Evolutionary conservation across 1,139 yeast genomes (phyloP).

Genomic region (Yamadazyma jaroonii): DNA sequence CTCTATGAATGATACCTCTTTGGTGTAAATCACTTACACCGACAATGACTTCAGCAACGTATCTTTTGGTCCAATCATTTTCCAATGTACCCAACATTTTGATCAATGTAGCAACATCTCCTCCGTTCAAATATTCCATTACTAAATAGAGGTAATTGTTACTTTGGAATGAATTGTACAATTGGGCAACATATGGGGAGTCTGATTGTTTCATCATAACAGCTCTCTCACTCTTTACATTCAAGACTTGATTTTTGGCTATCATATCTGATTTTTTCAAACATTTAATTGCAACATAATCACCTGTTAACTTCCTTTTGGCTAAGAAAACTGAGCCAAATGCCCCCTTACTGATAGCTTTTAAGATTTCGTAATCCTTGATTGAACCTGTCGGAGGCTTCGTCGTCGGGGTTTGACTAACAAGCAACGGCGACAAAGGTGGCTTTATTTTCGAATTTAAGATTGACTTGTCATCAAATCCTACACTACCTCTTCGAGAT

Average conservation of each 20-base stretch:
- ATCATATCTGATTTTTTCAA: slow-evolving; percentile 93
- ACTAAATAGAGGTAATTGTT: slow-evolving; percentile 84
- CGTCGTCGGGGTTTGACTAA: slow-evolving; percentile 54
- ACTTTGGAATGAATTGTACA: slow-evolving; percentile 87
- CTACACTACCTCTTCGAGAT: slow-evolving; percentile 3
- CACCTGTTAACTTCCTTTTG: slow-evolving; percentile 81
- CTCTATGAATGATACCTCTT: slow-evolving; percentile 91
- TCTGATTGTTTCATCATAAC: slow-evolving; percentile 97
- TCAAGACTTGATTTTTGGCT: slow-evolving; percentile 92
- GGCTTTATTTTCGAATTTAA: slow-evolving; percentile 33
- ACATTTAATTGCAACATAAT: slow-evolving; percentile 94
- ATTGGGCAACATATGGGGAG: slow-evolving; percentile 89
- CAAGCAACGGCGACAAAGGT: slow-evolving; percentile 78
- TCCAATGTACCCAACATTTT: slow-evolving; percentile 80
- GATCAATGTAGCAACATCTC: slow-evolving; percentile 87
- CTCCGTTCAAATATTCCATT: slow-evolving; percentile 96
- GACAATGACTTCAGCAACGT: slow-evolving; percentile 84
- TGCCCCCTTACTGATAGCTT: slow-evolving; percentile 96
- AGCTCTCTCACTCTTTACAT: slow-evolving; percentile 92
- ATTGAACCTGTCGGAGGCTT: slow-evolving; percentile 66
- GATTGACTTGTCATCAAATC: slow-evolving; percentile 2
- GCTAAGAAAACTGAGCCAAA: slow-evolving; percentile 94
- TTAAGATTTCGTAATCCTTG: slow-evolving; percentile 83
- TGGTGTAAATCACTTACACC: slow-evolving; percentile 89
- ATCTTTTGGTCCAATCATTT: slow-evolving; percentile 83